phyloP scores from a whole-genome alignment of 768 basidiomycete genomes.

The Hebeloma cylindrosporum region DNA sequence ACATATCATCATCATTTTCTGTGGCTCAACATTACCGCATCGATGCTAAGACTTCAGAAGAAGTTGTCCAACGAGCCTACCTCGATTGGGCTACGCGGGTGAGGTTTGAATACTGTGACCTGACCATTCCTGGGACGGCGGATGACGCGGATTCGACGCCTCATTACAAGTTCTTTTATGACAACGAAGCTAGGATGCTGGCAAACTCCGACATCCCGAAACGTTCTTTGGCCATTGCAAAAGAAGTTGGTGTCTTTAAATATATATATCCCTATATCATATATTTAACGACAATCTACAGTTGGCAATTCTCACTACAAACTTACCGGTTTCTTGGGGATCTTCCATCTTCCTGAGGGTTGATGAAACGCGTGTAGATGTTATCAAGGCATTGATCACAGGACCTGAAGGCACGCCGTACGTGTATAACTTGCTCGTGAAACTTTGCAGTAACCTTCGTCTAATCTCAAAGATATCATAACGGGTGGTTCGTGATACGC shows the following conservation, averaged over 20 bases:
- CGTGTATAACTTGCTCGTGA: conserved; percentile 27
- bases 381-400: conserved; percentile 89
- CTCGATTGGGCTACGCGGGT: conserved; percentile 79
- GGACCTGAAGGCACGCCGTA: conserved; percentile 95
- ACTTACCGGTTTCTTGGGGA: conserved; percentile 92
- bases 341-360: conserved; percentile 92
- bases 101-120: conserved; percentile 91
- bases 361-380: conserved; percentile 88
- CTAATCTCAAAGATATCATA: conserved; percentile 62
- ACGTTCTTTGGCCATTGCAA: conserved; percentile 91
- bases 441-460: conserved; percentile 9
- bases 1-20: conserved; percentile 52
- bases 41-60: conserved; percentile 62
- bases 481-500: conserved; percentile 70
- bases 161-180: conserved; percentile 81
- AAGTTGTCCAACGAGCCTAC: conserved; percentile 68
- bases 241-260: conserved; percentile 57
- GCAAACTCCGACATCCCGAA: conserved; percentile 86
- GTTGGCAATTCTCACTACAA: conserved; percentile 92
- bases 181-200: conserved; percentile 81
- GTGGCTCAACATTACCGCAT: conserved; percentile 37
- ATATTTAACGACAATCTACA: conserved; percentile 36
- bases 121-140: conserved; percentile 44
- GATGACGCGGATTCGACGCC: conserved; percentile 54
- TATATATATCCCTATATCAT: conserved; percentile 1